Evolutionary conservation across 441 rosid species (phyloP), one percentile per base, ranked within the genome.

Genomic region (Geranium incanum): DNA sequence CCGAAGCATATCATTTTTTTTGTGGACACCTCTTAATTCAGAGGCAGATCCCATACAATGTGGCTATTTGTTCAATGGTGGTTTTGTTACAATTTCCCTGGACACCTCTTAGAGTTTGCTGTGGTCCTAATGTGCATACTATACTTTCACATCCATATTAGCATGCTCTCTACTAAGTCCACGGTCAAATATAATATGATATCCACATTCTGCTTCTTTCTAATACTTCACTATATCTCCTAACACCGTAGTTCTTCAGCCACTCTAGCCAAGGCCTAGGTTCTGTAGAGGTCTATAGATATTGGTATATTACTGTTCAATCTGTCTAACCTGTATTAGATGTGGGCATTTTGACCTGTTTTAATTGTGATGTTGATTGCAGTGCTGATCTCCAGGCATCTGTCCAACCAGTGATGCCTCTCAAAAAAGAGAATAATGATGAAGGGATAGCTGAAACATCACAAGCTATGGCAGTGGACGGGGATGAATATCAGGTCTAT

Each of bases 401-500:
- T 73, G 70, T 66, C 70, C 82, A 79, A 66, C 78, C 82, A 68
- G 71, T 68, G 77, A 75, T 77, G 60, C 72, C 73, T 11, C 75
- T 73, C 68, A 74, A 78, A 70, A 71, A 37, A 64, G 79, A 74
- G 1, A 50, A 50, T 50, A 82, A 70, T 68, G 79, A 80, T 71
- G 85, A 72, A 70, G 72, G 21, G 72, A 59, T 74, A 69, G 69
- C 16, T 69, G 81, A 74, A 62, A 77, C 67, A 68, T 78, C 77
- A 36, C 92, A 85, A 78, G 78, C 83, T 39, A 70, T 76, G 72
- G 80, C 79, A 64, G 72, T 78, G 74, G 81, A 84, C 85, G 74
- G 79, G 67, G 75, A 72, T 79, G 86, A 75, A 82, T 77, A 82
- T 79, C 89, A 89, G 96, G 93, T 95, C 76, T 52, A 64, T 69